A percentile compares a stretch with the other conserved stretches of the same genome.
phyloP scores from a whole-genome alignment of 2,329 filamentous ascomycete genomes.

The Cladosporium sp. region DNA sequence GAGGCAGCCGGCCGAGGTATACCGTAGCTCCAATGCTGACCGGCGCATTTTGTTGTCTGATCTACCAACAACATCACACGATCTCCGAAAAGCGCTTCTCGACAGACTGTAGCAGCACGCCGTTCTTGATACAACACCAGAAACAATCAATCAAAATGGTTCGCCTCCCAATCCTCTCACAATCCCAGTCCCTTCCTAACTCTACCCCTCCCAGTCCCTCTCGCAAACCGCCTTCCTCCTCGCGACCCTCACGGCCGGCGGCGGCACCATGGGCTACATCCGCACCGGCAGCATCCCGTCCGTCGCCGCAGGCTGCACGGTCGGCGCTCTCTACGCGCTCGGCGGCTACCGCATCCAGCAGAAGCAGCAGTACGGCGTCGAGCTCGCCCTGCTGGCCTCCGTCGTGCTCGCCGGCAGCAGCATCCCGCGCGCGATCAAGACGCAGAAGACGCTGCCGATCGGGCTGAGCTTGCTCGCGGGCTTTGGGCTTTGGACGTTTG shows the following conservation, averaged over 20 bases:
- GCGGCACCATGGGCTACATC: conserved; percentile 80
- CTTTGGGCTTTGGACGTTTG: conserved; percentile 75
- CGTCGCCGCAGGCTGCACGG: conserved; percentile 73
- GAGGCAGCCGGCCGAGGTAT: background rate
- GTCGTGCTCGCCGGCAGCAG: conserved; percentile 76
- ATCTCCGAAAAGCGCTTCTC: too few relatives aligned
- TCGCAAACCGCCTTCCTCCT: conserved; percentile 64
- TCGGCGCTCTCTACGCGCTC: conserved; percentile 72
- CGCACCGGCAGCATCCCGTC: conserved; percentile 83
- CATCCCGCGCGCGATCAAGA: conserved; percentile 78
- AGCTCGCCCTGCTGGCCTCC: conserved; percentile 83
- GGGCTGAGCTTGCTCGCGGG: conserved; percentile 71
- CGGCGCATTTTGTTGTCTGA: background rate
- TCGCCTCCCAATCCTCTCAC: too few relatives aligned
- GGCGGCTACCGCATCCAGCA: conserved; percentile 75
- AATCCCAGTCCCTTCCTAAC: background rate
- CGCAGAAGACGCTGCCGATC: conserved; percentile 76
- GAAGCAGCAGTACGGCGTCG: conserved; percentile 71
- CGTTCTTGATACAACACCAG: background rate
- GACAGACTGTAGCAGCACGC: too few relatives aligned
- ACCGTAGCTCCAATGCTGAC: background rate
- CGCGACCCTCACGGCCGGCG: conserved; percentile 74
- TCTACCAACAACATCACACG: background rate
- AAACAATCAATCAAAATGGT: background rate
- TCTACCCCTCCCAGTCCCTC: conserved; percentile 3